These are phyloP conservation scores for Diplocarpon rosae DNA, from an alignment of 2,329 filamentous ascomycete species.

Conservation along the genomic window DNA sequence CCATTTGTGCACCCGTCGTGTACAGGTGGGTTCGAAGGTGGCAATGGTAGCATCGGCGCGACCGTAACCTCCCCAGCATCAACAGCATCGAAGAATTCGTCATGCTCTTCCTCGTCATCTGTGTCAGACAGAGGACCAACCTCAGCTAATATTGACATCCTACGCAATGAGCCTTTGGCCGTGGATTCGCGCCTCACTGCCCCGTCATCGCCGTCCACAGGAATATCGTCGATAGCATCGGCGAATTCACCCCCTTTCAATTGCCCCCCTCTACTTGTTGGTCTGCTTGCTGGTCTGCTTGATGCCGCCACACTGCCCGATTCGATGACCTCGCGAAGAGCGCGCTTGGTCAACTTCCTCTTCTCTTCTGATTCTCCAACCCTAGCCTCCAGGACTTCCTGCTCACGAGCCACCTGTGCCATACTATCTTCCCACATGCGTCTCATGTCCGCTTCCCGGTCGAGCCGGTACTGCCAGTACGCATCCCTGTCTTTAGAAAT, in stretches of 20 bases:
- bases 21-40: conserved; percentile 25
- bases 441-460: conserved; percentile 82
- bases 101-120: conserved; percentile 64
- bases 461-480: conserved; percentile 92
- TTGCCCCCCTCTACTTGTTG: conserved; percentile 18
- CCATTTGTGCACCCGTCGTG: conserved; percentile 33
- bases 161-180: conserved; percentile 35
- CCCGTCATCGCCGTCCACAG: conserved; percentile 29
- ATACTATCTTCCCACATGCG: conserved; percentile 99
- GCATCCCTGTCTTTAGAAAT: conserved; percentile 91
- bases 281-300: conserved; percentile 21
- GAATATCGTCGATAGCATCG: conserved; percentile 28
- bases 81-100: conserved; percentile 96
- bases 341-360: conserved; percentile 78
- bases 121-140: conserved; percentile 62
- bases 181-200: conserved; percentile 32
- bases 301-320: conserved; percentile 40
- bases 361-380: conserved; percentile 87
- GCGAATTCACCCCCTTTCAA: conserved; percentile 22
- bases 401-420: conserved; percentile 89
- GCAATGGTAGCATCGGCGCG: conserved; percentile 52
- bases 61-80: conserved; percentile 87
- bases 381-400: conserved; percentile 78
- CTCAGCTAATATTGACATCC: conserved; percentile 57
- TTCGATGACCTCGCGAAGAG: conserved; percentile 75